Conservation (phyloP, 352 stramenopile genomes). For the Pythium volutum region DNA sequence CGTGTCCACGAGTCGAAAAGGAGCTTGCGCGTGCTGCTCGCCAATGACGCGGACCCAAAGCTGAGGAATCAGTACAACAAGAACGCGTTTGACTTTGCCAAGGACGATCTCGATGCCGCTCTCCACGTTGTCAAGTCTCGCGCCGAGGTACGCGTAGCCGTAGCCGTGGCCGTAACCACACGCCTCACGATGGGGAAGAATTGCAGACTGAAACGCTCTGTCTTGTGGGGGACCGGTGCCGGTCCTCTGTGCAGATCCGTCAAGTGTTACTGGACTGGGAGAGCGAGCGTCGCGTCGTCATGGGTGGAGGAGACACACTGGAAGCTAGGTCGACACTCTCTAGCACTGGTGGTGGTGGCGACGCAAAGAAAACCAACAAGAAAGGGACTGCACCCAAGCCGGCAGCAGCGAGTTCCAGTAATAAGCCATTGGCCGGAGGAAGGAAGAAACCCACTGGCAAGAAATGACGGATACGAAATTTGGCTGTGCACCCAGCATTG, state of each 20-base stretch:
- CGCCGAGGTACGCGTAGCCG: conserved; percentile 55
- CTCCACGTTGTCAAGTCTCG: conserved; percentile 76
- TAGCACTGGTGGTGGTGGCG: neutral
- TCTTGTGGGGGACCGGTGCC: neutral
- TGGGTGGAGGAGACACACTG: neutral
- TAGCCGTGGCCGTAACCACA: neutral
- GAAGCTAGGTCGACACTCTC: neutral
- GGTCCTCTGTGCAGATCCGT: conserved; percentile 50
- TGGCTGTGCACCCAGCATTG: no score
- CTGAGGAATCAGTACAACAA: conserved; percentile 92
- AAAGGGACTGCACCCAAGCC: conserved; percentile 1
- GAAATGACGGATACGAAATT: neutral
- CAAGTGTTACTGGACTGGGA: conserved; percentile 70
- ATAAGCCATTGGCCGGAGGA: neutral
- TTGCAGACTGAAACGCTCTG: neutral
- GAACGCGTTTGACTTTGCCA: conserved; percentile 85
- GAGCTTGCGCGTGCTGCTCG: conserved; percentile 61
- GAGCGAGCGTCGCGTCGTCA: conserved; percentile 38
- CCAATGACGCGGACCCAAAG: conserved; percentile 75
- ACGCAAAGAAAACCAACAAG: conserved; percentile 8
- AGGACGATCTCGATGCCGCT: conserved; percentile 86
- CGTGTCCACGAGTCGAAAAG: conserved; percentile 84
- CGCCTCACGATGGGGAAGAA: neutral
- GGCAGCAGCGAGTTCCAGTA: neutral
- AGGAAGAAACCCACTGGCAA: neutral